These are phyloP conservation scores for Fusarium napiforme DNA, from an alignment of 2,329 filamentous ascomycete species.

Conservation along the genomic window DNA sequence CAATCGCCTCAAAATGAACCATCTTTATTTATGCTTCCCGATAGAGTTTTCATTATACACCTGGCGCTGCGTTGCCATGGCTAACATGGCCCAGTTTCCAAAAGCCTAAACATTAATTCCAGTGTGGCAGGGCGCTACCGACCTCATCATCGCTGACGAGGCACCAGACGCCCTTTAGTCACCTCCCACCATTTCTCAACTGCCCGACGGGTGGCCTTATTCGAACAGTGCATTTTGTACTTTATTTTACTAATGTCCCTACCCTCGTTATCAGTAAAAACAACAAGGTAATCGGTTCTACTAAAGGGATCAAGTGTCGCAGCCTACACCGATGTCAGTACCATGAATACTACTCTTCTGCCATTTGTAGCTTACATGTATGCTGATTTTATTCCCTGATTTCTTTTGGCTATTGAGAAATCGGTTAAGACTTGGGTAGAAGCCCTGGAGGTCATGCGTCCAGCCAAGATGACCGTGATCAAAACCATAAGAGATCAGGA, in stretches of 20 bases:
- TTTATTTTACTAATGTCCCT: background rate
- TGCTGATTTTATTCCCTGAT: background rate
- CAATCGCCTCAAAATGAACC: rapidly evolving
- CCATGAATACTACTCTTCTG: background rate
- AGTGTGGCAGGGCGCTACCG: background rate
- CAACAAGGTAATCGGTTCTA: background rate
- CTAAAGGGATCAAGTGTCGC: background rate
- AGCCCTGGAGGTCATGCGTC: background rate
- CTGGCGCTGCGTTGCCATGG: no score
- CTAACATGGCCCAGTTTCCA: no score
- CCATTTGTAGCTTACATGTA: background rate
- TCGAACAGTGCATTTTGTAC: background rate
- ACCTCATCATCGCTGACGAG: background rate
- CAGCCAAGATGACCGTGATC: background rate
- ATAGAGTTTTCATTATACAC: background rate
- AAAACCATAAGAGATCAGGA: background rate
- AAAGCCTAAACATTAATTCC: no score
- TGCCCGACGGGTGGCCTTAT: background rate
- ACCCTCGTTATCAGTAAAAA: background rate
- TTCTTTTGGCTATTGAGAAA: background rate
- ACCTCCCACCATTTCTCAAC: background rate
- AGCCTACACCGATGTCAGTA: rapidly evolving
- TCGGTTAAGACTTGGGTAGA: background rate
- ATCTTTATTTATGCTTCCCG: background rate
- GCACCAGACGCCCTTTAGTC: background rate